Evolutionary conservation across 2,329 filamentous ascomycete species (phyloP), one percentile per base, ranked within the genome.

Genomic region (Fusarium burgessii): DNA sequence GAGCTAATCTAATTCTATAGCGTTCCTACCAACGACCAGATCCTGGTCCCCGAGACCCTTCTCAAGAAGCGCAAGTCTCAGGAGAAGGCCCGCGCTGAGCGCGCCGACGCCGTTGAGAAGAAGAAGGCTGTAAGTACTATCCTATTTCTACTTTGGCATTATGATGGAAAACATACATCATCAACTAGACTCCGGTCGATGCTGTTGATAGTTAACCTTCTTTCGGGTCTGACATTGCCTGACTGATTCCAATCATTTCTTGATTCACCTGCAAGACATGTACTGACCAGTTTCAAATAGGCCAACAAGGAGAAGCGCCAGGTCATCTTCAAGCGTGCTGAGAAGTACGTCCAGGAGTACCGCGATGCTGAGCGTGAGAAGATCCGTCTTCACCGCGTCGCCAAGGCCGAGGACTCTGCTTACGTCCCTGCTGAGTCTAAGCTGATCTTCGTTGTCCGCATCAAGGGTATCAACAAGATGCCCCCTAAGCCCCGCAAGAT

Each of bases 391-490:
- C 83, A 89, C 81, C 95, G 96, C 78, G 86, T 94, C 76, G 93
- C 94, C 86, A 97, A 97, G 90, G 89, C 93, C 85, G 91, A 93
- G 81, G 95, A 95, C 84, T 93, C 90, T 83, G 96, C 95, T 90
- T 96, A 97, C 86, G 92, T 99, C 78, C 92, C 94, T 75, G 95
- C 93, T 74, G 94, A 99, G 90, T 87, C 93, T 83, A 98, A 97
- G 88, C 89, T 99, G 81, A 94, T 95, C 88, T 99, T 99, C 85
- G 91, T 99, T 80, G 88, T 98, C 86, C 95, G 96, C 85, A 99
- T 99, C 90, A 99, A 99, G 94, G 96, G 95, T 97, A 98, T 99
- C 94, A 98, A 98, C 93, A 99, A 99, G 93, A 98, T 99, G 81
- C 91, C 97, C 83, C 96, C 96, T 80, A 98, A 99, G 93, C 97